phyloP scores from a whole-genome alignment of 257 asterid species.

The Salvia miltiorrhiza region DNA sequence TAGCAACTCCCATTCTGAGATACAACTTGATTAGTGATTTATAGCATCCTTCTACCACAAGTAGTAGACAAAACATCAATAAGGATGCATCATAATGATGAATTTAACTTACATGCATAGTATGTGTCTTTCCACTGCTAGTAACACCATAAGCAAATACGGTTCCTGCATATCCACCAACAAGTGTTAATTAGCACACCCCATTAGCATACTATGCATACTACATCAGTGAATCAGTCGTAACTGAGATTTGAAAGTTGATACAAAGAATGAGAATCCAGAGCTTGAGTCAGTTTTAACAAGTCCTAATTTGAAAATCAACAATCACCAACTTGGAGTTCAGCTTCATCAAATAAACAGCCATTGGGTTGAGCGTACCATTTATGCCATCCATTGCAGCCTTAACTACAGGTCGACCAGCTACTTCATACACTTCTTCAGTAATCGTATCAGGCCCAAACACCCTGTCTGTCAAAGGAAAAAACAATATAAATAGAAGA shows the following conservation, averaged over 20 bases:
- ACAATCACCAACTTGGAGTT: conserved; percentile 17
- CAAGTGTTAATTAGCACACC: conserved; percentile 23
- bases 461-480: conserved; percentile 61
- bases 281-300: background rate
- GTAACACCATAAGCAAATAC: conserved; percentile 99
- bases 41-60: conserved; percentile 12
- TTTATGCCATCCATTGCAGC: conserved; percentile 98
- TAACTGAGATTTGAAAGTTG: background rate
- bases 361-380: conserved; percentile 47
- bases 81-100: conserved; percentile 14
- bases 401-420: conserved; percentile 93
- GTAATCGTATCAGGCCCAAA: conserved; percentile 80
- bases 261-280: conserved; percentile 6
- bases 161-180: conserved; percentile 66
- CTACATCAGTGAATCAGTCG: background rate
- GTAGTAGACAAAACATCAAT: background rate
- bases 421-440: conserved; percentile 87
- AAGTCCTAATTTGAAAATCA: background rate
- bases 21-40: conserved; percentile 6
- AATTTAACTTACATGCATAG: conserved; percentile 88
- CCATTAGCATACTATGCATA: background rate
- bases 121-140: conserved; percentile 99
- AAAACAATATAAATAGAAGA: background rate
- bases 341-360: conserved; percentile 3
- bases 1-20: background rate